These are phyloP conservation scores for Rhododendron molle DNA, from an alignment of 148 eudicot species.

Conservation along the genomic window DNA sequence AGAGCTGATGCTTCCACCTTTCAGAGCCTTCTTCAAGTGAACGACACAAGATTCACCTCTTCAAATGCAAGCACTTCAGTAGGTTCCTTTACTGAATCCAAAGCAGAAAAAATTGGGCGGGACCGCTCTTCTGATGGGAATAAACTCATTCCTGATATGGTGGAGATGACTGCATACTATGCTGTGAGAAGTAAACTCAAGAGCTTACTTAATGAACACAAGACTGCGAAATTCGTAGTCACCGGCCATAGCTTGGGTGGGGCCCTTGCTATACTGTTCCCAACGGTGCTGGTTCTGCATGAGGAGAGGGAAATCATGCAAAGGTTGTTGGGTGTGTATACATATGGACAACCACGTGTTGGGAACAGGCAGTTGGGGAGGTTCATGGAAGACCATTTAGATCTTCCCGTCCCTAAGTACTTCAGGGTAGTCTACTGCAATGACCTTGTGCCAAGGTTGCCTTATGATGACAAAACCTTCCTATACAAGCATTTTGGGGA, in stretches of 20 bases:
- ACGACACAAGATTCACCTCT: neutral
- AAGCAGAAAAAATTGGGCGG: neutral
- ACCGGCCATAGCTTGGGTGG: slow-evolving; percentile 60
- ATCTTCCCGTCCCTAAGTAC: slow-evolving; percentile 29
- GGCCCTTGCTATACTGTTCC: slow-evolving; percentile 56
- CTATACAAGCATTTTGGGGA: slow-evolving; percentile 56
- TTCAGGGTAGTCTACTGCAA: slow-evolving; percentile 50
- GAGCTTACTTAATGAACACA: slow-evolving; percentile 42
- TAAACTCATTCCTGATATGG: slow-evolving; percentile 21
- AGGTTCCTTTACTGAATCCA: slow-evolving; percentile 5
- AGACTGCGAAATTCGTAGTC: slow-evolving; percentile 45
- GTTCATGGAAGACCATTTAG: slow-evolving; percentile 36
- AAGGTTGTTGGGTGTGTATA: slow-evolving; percentile 36
- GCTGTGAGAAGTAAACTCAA: slow-evolving; percentile 40
- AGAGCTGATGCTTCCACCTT: slow-evolving; percentile 37
- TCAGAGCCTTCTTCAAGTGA: slow-evolving; percentile 21
- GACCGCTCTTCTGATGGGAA: neutral
- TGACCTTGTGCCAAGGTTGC: slow-evolving; percentile 60
- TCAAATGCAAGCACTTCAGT: slow-evolving; percentile 10
- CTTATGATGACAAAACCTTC: slow-evolving; percentile 53
- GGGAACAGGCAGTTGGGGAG: slow-evolving; percentile 43
- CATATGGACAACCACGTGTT: slow-evolving; percentile 53
- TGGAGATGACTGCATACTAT: slow-evolving; percentile 43
- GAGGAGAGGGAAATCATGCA: slow-evolving; percentile 38
- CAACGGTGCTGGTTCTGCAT: slow-evolving; percentile 37